Evolutionary conservation across 2,329 filamentous ascomycete genomes (phyloP).

Genomic region (Aureobasidium sp.): DNA sequence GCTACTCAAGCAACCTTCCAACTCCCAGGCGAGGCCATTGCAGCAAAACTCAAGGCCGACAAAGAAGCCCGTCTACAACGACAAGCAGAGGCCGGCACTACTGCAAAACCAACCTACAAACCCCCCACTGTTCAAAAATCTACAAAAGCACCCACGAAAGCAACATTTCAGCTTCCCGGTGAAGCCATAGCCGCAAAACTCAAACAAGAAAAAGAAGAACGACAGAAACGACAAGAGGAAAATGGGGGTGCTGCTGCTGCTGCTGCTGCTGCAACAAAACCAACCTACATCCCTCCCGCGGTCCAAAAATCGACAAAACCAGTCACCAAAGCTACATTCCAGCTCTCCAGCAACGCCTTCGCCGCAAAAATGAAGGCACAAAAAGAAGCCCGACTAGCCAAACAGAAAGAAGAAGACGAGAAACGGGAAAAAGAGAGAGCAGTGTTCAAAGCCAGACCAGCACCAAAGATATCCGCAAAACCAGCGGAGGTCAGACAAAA

Average conservation of each 20-base stretch:
- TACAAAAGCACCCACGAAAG: slow-evolving; percentile 26
- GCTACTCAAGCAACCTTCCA: slow-evolving; percentile 43
- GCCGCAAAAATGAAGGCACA: slow-evolving; percentile 44
- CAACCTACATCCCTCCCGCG: neutral
- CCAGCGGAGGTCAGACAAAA: slow-evolving; percentile 34
- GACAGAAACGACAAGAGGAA: slow-evolving; percentile 35
- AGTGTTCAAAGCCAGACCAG: slow-evolving; percentile 41
- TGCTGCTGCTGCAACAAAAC: too few species aligned
- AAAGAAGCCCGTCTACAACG: slow-evolving; percentile 39
- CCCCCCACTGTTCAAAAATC: slow-evolving; percentile 14
- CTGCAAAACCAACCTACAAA: neutral
- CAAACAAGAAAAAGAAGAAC: slow-evolving; percentile 42
- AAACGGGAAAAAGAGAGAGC: slow-evolving; percentile 17
- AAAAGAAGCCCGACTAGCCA: slow-evolving; percentile 24
- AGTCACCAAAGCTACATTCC: slow-evolving; percentile 29
- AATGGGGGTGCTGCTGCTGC: neutral
- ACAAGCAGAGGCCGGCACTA: slow-evolving; percentile 25
- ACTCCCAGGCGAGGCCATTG: slow-evolving; percentile 45
- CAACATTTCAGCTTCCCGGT: slow-evolving; percentile 45
- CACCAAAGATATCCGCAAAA: slow-evolving; percentile 21
- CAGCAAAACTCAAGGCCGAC: slow-evolving; percentile 43
- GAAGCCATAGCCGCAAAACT: slow-evolving; percentile 45
- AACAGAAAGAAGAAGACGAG: slow-evolving; percentile 21
- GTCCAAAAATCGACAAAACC: slow-evolving; percentile 14
- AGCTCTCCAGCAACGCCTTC: slow-evolving; percentile 44